Evolutionary conservation across 116 monocot species (phyloP), one percentile per base, ranked within the genome.

Genomic region (Iris pallida): DNA sequence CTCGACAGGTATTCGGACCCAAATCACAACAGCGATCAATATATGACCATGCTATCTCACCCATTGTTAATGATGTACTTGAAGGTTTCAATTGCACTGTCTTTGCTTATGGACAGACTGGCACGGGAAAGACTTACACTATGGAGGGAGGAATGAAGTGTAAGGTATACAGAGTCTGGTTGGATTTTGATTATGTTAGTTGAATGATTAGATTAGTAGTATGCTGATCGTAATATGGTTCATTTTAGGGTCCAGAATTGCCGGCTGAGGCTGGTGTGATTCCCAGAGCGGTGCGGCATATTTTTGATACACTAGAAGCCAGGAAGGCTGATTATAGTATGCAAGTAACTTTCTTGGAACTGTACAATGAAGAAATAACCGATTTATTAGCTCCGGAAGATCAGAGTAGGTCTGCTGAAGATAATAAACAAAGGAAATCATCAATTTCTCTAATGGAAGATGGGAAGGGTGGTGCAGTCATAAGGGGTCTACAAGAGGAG

Each of bases 51-150:
- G 85, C 83, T 45, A 73, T 90, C 47, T 74, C 77, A 20, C 94
- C 94, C 4, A 52, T 85, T 16, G 78, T 94, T 15, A 77, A 65
- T 13, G 94, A 94, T 13, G 87, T 81, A 16, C 76, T 94, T 12
- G 83, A 90, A 61, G 94, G 94, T 64, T 90, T 73, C 79, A 87
- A 94, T 61, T 94, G 94, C 75, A 94, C 94, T 18, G 79, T 94
- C 20, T 90, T 94, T 43, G 94, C 94, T 44, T 90, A 90, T 57
- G 94, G 94, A 56, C 94, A 94, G 70, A 88, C 90, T 44, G 85
- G 90, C 7, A 90, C 90, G 48, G 90, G 94, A 2, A 94, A 90
- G 65, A 94, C 90, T 20, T 90, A 87, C 59, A 94, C 90, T 0
- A 94, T 94, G 94, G 90, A 94, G 61, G 90, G 94, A 69, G 85